These are phyloP conservation scores for Lodderomyces parapsilosis DNA, from an alignment of 1,139 yeast genomes.

Conservation along the genomic window DNA sequence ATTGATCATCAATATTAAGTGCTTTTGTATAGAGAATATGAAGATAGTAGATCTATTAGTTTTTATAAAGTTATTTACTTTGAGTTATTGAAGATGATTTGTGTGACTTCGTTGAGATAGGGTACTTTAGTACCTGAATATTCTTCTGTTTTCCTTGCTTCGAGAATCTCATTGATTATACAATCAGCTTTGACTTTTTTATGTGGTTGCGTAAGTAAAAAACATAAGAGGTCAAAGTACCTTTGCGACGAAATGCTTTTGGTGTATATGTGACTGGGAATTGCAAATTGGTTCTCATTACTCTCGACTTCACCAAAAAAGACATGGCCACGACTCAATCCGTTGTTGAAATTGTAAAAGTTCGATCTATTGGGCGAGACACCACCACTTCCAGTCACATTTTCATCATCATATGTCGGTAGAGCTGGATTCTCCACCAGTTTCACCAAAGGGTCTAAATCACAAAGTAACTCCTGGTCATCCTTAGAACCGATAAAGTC, in stretches of 20 bases:
- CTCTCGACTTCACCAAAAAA: conserved; percentile 6
- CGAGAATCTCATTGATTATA: not conserved
- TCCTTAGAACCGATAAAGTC: not conserved
- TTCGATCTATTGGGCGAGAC: conserved; percentile 4
- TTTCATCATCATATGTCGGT: conserved; percentile 9
- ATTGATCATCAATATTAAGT: conserved; percentile 15
- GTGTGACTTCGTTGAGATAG: not conserved
- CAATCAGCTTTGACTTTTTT: not conserved
- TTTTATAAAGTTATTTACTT: not conserved
- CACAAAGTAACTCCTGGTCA: not conserved
- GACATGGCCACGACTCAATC: conserved; percentile 1
- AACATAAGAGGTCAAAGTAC: conserved; percentile 14
- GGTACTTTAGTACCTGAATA: not conserved
- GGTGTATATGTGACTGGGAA: conserved; percentile 8
- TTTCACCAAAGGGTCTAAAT: not conserved
- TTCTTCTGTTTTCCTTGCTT: not conserved
- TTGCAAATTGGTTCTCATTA: conserved; percentile 4
- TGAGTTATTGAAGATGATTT: conserved; percentile 5
- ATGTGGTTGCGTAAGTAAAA: conserved; percentile 7
- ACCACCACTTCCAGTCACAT: conserved; percentile 8
- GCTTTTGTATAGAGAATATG: not conserved
- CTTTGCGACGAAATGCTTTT: conserved; percentile 17
- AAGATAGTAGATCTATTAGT: conserved; percentile 4
- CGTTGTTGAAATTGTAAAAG: conserved; percentile 5
- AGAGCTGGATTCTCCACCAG: conserved; percentile 7